phyloP scores from a whole-genome alignment of 169 alveolate genomes.

The Plasmodium malariae region DNA sequence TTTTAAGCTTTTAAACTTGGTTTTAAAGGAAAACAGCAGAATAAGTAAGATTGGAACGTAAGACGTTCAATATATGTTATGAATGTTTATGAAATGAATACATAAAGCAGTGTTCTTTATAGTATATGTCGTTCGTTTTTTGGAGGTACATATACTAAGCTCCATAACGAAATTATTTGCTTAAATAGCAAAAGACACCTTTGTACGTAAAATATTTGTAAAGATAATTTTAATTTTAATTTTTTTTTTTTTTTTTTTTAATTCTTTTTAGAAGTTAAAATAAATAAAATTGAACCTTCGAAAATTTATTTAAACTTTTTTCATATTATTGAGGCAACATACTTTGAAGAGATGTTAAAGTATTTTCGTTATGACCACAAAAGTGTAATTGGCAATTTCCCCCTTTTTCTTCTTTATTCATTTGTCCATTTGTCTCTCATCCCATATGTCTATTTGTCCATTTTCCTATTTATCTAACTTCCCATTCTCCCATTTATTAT shows the following conservation, averaged over 20 bases:
- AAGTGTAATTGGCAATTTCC: slow-evolving; percentile 17
- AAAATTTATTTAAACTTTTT: slow-evolving; percentile 30
- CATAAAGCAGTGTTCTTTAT: too few species aligned
- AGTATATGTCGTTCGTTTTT: too few species aligned
- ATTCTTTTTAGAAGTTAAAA: slow-evolving; percentile 37
- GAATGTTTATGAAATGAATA: too few species aligned
- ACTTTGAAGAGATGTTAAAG: slow-evolving; percentile 18
- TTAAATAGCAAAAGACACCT: too few species aligned
- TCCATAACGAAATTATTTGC: too few species aligned
- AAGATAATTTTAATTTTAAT: too few species aligned
- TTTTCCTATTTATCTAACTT: neutral
- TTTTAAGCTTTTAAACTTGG: slow-evolving; percentile 44
- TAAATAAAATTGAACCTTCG: slow-evolving; percentile 39
- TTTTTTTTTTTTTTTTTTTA: slow-evolving; percentile 11
- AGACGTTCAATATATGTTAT: too few species aligned
- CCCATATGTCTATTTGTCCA: neutral
- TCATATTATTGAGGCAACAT: slow-evolving; percentile 34
- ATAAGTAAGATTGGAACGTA: slow-evolving; percentile 50
- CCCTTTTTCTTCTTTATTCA: neutral
- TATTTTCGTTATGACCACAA: slow-evolving; percentile 18
- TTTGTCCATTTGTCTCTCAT: neutral
- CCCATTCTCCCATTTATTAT: neutral
- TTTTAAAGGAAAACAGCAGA: slow-evolving; percentile 49
- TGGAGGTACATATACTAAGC: too few species aligned
- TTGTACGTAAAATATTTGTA: too few species aligned